Percentiles rank a stretch among this genome's conserved stretches.
Conservation (phyloP, 2,329 filamentous ascomycete species). For the Camptophora hylomeconis region DNA sequence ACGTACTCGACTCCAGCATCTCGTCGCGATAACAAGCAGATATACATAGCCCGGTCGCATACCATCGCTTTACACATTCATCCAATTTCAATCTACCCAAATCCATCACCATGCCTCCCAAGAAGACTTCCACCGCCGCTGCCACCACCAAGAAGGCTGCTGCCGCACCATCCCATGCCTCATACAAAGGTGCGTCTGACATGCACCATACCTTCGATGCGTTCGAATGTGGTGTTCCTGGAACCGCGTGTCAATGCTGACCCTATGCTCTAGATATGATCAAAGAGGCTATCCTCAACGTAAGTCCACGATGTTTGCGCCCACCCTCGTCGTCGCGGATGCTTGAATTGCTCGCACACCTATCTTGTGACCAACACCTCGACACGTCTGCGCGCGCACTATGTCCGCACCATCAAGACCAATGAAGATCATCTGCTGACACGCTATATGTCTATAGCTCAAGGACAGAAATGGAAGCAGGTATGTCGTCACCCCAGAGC, state of each 20-base stretch:
- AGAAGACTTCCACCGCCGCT: conserved; percentile 43
- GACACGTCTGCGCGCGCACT: conserved; percentile 4
- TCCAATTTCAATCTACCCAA: conserved; percentile 10
- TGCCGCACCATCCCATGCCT: conserved; percentile 43
- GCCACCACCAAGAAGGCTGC: conserved; percentile 35
- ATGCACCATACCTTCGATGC: conserved; percentile 18
- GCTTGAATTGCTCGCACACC: conserved; percentile 21
- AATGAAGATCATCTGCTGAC: too few species aligned
- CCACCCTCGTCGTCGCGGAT: conserved; percentile 26
- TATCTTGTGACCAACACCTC: conserved; percentile 3
- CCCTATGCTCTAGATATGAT: conserved; percentile 50
- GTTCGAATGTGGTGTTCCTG: neutral
- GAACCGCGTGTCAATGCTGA: conserved; percentile 43
- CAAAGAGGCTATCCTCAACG: conserved; percentile 57
- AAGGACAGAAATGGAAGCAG: conserved; percentile 60
- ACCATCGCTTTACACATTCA: conserved; percentile 9
- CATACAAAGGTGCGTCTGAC: conserved; percentile 51
- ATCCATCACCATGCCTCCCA: conserved; percentile 47
- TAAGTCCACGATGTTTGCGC: conserved; percentile 46
- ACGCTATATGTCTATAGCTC: conserved; percentile 38
- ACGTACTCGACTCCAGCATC: conserved; percentile 7
- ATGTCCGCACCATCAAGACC: too few species aligned
- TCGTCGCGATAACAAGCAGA: too few species aligned
- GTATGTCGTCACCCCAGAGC: conserved; percentile 34
- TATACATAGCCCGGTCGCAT: conserved; percentile 7